Evolutionary conservation across 2,329 filamentous ascomycete genomes (phyloP).

Genomic region (Trichoderma cornu-damae): DNA sequence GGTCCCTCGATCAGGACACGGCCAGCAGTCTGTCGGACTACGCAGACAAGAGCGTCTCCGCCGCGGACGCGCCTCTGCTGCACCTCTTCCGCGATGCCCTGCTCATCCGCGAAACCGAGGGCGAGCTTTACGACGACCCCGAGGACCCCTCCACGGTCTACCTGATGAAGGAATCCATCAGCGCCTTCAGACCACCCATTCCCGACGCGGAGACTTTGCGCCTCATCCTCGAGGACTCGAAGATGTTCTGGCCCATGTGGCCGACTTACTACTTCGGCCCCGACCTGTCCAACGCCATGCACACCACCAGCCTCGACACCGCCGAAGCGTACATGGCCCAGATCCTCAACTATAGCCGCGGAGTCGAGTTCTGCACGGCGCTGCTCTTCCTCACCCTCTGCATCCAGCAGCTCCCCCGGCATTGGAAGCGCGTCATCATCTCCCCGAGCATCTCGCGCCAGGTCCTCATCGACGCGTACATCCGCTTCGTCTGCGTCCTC

Average conservation of each 20-base stretch:
- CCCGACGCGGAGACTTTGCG: conserved; percentile 16
- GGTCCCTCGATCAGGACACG: background rate
- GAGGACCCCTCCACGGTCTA: conserved; percentile 7
- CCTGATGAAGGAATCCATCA: conserved; percentile 16
- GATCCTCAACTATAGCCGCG: conserved; percentile 31
- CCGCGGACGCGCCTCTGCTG: conserved; percentile 15
- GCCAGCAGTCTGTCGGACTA: background rate
- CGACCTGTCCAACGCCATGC: conserved; percentile 7
- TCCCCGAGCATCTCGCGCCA: conserved; percentile 35
- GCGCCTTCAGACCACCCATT: conserved; percentile 17
- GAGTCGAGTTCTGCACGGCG: conserved; percentile 32
- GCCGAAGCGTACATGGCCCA: conserved; percentile 34
- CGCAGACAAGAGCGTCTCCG: background rate
- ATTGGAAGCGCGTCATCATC: conserved; percentile 29
- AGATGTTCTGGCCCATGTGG: conserved; percentile 27
- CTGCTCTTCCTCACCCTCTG: conserved; percentile 41
- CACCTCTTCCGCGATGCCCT: conserved; percentile 18
- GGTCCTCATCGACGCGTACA: conserved; percentile 41
- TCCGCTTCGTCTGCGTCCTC: conserved; percentile 40
- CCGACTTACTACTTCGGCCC: conserved; percentile 19
- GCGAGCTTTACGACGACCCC: conserved; percentile 12
- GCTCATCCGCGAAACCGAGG: conserved; percentile 16
- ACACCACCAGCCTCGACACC: conserved; percentile 16
- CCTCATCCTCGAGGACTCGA: conserved; percentile 23
- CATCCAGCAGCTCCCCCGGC: conserved; percentile 36